These are phyloP conservation scores for Lodderomyces theae DNA, from an alignment of 1,139 yeast genomes.

Conservation along the genomic window DNA sequence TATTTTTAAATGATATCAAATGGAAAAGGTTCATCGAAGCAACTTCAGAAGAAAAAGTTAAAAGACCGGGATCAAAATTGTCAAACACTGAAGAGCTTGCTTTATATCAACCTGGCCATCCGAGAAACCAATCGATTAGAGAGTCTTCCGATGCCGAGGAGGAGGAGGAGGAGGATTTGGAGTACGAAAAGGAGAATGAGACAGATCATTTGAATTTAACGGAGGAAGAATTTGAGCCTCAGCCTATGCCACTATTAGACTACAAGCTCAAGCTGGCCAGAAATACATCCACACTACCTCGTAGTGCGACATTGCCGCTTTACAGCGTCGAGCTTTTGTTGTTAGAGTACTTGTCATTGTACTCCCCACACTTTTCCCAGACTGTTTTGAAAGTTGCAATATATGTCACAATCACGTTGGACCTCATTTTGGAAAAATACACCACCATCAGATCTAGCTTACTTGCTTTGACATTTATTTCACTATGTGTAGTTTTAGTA, in stretches of 20 bases:
- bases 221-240: slow-evolving; percentile 7
- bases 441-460: slow-evolving; percentile 7
- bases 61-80: neutral
- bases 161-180: slow-evolving; percentile 14
- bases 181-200: slow-evolving; percentile 10
- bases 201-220: slow-evolving; percentile 14
- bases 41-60: neutral
- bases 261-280: neutral
- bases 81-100: neutral
- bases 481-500: slow-evolving; percentile 8
- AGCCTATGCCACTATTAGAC: neutral
- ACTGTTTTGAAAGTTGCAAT: slow-evolving; percentile 9
- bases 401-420: slow-evolving; percentile 7
- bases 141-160: neutral
- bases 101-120: neutral
- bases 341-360: slow-evolving; percentile 13
- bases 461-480: slow-evolving; percentile 10
- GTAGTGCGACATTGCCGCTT: slow-evolving; percentile 6
- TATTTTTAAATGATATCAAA: slow-evolving; percentile 21
- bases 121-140: neutral
- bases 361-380: slow-evolving; percentile 9
- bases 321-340: slow-evolving; percentile 12
- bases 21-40: slow-evolving; percentile 14
- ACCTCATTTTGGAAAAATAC: slow-evolving; percentile 6
- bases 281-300: neutral